These are phyloP conservation scores for Omphalotus guepiniiformis DNA, from an alignment of 768 basidiomycete species.

Conservation along the genomic window DNA sequence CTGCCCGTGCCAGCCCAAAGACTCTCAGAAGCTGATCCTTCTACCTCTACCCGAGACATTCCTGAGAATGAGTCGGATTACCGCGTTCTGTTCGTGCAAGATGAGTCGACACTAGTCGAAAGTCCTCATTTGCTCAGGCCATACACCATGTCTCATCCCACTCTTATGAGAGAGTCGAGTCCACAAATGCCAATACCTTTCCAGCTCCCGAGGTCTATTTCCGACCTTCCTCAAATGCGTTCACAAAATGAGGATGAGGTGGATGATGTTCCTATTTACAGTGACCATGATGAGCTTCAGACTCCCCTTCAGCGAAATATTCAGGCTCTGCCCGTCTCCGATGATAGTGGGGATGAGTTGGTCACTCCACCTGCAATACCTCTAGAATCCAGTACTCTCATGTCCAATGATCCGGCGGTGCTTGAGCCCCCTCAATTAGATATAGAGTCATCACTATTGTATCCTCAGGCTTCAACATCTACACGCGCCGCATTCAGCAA, in stretches of 20 bases:
- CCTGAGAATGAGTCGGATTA: too few species aligned
- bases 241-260: too few species aligned
- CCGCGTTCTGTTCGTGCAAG: too few species aligned
- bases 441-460: background rate
- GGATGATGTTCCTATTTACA: too few species aligned
- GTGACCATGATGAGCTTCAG: slow-evolving; percentile 1
- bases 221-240: too few species aligned
- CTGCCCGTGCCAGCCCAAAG: too few species aligned
- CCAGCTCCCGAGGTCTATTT: too few species aligned
- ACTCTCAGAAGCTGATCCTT: too few species aligned
- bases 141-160: background rate
- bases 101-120: too few species aligned
- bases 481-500: background rate
- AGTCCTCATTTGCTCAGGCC: background rate
- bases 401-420: background rate
- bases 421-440: background rate
- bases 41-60: too few species aligned
- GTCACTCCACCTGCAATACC: slow-evolving; percentile 1
- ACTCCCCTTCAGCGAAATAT: background rate
- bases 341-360: slow-evolving; percentile 2
- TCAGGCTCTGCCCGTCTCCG: background rate
- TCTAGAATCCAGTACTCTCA: background rate
- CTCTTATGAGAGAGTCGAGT: background rate
- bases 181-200: too few species aligned
- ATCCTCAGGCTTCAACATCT: background rate